Percentiles rank a stretch among this genome's conserved stretches.
Evolutionary conservation across 2,329 filamentous ascomycete genomes (phyloP).

Genomic region (Mycosphaerella sp.): DNA sequence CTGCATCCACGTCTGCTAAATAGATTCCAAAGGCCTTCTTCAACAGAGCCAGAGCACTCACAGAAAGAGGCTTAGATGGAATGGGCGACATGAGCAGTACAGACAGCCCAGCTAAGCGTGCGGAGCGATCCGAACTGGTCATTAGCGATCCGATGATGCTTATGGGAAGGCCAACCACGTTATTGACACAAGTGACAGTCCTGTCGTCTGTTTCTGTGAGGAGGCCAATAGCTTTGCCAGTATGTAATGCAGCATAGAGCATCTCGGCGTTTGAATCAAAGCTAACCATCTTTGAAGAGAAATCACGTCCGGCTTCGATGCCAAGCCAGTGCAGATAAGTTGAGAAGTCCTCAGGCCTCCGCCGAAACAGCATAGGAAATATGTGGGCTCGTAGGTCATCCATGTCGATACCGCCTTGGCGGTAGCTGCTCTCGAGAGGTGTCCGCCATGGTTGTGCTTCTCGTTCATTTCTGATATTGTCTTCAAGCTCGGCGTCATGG

Average conservation of each 20-base stretch:
- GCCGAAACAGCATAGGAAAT: constrained; percentile 44
- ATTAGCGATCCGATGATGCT: constrained; percentile 37
- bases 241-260: constrained; percentile 37
- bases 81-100: constrained; percentile 71
- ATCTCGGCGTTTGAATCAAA: constrained; percentile 21
- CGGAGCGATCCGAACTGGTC: constrained; percentile 37
- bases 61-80: constrained; percentile 65
- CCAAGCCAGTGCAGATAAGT: constrained; percentile 38
- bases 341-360: constrained; percentile 37
- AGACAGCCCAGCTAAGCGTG: constrained; percentile 74
- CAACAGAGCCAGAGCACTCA: constrained; percentile 56
- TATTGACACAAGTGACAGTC: constrained; percentile 19
- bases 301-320: neutral
- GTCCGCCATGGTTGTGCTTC: constrained; percentile 21
- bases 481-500: neutral
- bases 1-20: constrained; percentile 78
- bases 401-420: constrained; percentile 8
- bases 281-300: neutral
- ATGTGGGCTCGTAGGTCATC: constrained; percentile 42
- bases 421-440: constrained; percentile 18
- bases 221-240: constrained; percentile 44
- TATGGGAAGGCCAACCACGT: constrained; percentile 51
- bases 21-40: constrained; percentile 61
- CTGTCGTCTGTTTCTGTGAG: constrained; percentile 34
- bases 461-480: neutral